Evolutionary conservation across 495 filamentous ascomycete species (phyloP), one percentile per base, ranked within the genome.

Genomic region (Lophiostoma macrostomum): DNA sequence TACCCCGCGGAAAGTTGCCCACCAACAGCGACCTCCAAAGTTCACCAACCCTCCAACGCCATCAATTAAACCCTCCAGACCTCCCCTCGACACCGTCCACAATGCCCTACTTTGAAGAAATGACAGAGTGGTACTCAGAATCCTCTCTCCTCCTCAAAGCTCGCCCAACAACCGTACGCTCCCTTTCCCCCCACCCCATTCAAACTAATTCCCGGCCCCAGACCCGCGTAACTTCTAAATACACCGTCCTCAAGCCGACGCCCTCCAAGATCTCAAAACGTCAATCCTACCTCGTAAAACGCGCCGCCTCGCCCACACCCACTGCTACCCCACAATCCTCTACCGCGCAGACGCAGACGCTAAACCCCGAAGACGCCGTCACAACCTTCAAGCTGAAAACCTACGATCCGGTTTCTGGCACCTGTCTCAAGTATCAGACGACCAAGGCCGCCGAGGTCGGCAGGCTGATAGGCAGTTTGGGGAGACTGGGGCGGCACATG

Each of bases 161-260:
- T 41, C 80, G 80, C 37, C 83, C 83, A 5, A 79, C 79, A 8
- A 78, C 78, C 10, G 83, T 85, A 78, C 52, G 77, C 66, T 5
- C 30, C 5, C 18, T 31, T 40, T 8, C 42, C 36, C 18, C 30
- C 22, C 37, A 25, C 20, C 42, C 13, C n/a, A 13, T 30, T 25
- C 14, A 20, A 35, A 25, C 37, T 37, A 52, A 49, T 43, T 56
- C 40, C 56, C 32, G 32, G 1, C 14, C n/a, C 22, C 63, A 93
- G 89, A 87, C 88, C 18, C 73, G 81, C 60, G 85, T 93, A 71
- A 90, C 87, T 67, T 90, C 88, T 59, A 87, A 85, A 76, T 95
- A 94, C 80, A 79, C 74, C 73, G 76, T 90, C 69, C 76, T 76
- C 3, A 75, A 75, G 61, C 70, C 66, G 4, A 56, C 61, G 1